phyloP scores from a whole-genome alignment of 176 grass and related monocot genomes.

The Rhynchospora pubera region DNA sequence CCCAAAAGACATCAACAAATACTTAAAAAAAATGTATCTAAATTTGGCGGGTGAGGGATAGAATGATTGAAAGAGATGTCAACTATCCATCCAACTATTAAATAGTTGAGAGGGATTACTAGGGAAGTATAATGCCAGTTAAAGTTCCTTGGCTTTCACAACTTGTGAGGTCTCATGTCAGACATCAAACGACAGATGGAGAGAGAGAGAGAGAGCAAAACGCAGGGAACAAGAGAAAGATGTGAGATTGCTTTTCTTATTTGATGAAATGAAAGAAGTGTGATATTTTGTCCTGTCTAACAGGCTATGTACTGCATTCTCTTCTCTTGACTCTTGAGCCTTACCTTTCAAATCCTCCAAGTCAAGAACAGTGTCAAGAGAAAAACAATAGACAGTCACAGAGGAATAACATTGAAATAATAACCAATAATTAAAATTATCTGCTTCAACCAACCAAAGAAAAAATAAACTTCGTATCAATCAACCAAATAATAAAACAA shows the following conservation, averaged over 20 bases:
- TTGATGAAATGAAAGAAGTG: conserved; percentile 8
- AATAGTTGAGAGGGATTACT: neutral
- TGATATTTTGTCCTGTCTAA: conserved; percentile 17
- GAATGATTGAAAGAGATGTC: neutral
- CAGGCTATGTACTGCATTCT: neutral
- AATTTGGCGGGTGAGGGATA: neutral
- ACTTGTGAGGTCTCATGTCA: neutral
- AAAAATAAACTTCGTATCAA: neutral
- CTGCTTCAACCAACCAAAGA: conserved; percentile 1
- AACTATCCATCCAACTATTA: neutral
- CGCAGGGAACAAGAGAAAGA: conserved; percentile 8
- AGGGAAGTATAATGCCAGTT: neutral
- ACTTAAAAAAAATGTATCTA: neutral
- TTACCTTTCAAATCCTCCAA: neutral
- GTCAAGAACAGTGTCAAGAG: neutral
- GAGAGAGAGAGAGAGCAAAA: neutral
- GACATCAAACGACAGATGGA: conserved; percentile 11
- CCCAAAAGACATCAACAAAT: neutral
- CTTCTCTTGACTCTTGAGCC: neutral
- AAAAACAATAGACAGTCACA: neutral
- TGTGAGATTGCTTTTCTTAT: conserved; percentile 4
- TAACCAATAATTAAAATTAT: neutral
- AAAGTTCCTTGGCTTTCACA: conserved; percentile 1
- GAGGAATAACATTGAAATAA: neutral
- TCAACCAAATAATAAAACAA: neutral